Percentiles rank a stretch among this genome's conserved stretches.
phyloP scores from a whole-genome alignment of 371 early-diverging fungal species.

The Dichotomocladium elegans region DNA sequence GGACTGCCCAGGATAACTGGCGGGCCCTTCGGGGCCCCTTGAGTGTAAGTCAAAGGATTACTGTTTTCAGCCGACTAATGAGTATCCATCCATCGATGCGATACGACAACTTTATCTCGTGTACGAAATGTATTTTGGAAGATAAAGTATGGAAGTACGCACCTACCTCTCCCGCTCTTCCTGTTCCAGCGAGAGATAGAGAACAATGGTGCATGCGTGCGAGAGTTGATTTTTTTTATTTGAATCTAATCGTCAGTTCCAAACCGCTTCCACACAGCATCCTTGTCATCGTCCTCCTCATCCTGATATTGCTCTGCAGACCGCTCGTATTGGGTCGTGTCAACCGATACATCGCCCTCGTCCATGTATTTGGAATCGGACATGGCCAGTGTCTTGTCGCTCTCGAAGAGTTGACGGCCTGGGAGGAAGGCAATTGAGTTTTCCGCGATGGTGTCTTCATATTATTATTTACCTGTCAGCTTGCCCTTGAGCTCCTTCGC shows the following conservation, averaged over 20 bases:
- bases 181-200: too few relatives aligned
- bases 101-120: too few relatives aligned
- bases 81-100: too few relatives aligned
- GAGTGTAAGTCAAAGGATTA: too few relatives aligned
- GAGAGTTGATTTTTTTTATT: constrained; percentile 2
- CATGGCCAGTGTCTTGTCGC: constrained; percentile 77
- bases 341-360: constrained; percentile 85
- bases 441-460: neutral
- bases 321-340: constrained; percentile 62
- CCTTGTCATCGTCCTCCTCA: constrained; percentile 59
- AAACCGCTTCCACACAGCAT: constrained; percentile 43
- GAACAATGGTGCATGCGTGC: too few relatives aligned
- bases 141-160: too few relatives aligned
- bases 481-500: constrained; percentile 47
- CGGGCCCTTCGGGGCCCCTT: too few relatives aligned
- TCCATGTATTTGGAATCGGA: constrained; percentile 83
- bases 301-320: constrained; percentile 53
- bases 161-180: too few relatives aligned
- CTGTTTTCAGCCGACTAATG: too few relatives aligned
- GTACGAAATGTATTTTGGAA: too few relatives aligned
- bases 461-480: constrained; percentile 50
- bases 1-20: too few relatives aligned
- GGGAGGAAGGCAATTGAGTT: neutral
- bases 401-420: constrained; percentile 91
- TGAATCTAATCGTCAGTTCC: constrained; percentile 25